phyloP scores from a whole-genome alignment of 306 rosid species.

The Lathyrus tuberosus region DNA sequence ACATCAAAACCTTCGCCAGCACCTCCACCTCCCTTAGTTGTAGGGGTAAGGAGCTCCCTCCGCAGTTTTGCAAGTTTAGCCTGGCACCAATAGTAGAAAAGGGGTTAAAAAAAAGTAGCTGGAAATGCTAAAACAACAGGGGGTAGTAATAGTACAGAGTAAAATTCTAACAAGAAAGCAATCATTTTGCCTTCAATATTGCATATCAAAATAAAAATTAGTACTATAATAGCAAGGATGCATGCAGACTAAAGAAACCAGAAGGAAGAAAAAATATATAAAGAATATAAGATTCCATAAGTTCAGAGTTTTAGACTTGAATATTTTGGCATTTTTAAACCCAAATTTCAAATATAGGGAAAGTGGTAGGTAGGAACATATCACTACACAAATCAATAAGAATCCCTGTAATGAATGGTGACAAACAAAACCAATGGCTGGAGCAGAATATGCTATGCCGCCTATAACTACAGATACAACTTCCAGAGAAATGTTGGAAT shows the following conservation, averaged over 20 bases:
- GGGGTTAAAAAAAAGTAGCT: background rate
- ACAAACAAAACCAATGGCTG: background rate
- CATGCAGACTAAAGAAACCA: conserved; percentile 4
- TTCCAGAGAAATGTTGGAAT: background rate
- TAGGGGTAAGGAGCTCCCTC: conserved; percentile 87
- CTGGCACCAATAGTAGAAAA: conserved; percentile 47
- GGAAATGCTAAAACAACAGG: background rate
- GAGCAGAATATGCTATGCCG: conserved; percentile 3
- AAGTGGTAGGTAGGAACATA: conserved; percentile 2
- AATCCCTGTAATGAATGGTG: background rate
- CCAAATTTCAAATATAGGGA: conserved; percentile 25
- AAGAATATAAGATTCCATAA: conserved; percentile 12
- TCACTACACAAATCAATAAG: background rate
- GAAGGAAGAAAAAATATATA: conserved; percentile 20
- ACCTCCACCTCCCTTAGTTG: conserved; percentile 89
- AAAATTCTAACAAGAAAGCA: conserved; percentile 10
- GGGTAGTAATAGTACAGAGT: background rate
- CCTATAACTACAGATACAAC: conserved; percentile 6
- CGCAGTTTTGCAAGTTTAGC: conserved; percentile 97
- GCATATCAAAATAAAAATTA: background rate
- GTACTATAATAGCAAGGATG: conserved; percentile 20
- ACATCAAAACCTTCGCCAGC: conserved; percentile 99
- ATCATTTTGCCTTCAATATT: conserved; percentile 28
- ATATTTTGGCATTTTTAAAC: conserved; percentile 18
- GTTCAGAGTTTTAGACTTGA: background rate